A percentile compares a stretch with the other conserved stretches of the same genome.
Evolutionary conservation across 192 early-diverging fungal genomes (phyloP).

Genomic region (Backusella luteola): DNA sequence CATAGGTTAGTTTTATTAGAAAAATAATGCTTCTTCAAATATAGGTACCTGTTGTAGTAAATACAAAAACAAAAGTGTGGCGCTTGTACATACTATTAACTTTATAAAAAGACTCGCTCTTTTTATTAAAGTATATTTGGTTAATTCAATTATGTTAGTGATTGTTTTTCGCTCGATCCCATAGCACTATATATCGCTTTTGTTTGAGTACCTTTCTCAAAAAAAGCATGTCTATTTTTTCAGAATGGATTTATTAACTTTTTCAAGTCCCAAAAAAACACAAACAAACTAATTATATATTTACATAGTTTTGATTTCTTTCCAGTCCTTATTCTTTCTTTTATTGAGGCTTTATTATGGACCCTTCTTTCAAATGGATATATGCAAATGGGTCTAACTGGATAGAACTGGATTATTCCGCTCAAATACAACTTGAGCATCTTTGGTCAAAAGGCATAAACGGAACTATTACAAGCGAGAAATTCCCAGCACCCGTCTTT

Average conservation of each 20-base stretch:
- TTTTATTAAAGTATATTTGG: background rate
- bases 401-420: background rate
- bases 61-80: background rate
- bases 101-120: background rate
- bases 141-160: background rate
- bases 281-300: background rate
- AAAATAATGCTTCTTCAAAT: background rate
- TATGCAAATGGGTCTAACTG: background rate
- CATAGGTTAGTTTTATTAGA: too few species aligned
- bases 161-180: background rate
- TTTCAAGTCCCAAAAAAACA: background rate
- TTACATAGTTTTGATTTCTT: background rate
- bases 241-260: background rate
- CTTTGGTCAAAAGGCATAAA: background rate
- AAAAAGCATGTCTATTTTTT: background rate
- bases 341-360: background rate
- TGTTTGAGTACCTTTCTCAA: background rate
- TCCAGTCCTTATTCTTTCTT: background rate
- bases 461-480: background rate
- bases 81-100: background rate
- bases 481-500: background rate
- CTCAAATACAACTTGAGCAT: background rate
- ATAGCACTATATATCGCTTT: background rate
- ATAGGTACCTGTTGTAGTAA: background rate
- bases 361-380: constrained; percentile 3